phyloP scores from a whole-genome alignment of 192 early-diverging fungal genomes.

The Backusella mclennaniae region DNA sequence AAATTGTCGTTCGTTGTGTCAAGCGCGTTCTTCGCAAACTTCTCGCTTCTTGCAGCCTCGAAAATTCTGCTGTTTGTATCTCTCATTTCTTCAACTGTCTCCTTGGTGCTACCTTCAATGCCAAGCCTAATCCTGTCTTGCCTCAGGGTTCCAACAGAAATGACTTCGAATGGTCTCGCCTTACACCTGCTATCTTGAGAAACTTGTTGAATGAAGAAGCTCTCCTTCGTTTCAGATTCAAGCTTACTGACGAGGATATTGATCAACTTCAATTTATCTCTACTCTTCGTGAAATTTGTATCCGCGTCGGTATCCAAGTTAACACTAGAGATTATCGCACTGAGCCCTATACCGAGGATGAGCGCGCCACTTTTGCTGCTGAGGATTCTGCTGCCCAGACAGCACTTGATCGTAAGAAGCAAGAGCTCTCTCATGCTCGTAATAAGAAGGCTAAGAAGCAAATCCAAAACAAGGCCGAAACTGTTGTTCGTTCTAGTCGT shows the following conservation, averaged over 20 bases:
- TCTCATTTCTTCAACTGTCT: slow-evolving; percentile 85
- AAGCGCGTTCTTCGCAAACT: slow-evolving; percentile 83
- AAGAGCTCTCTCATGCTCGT: neutral
- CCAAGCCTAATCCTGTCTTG: slow-evolving; percentile 48
- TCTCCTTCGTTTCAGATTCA: slow-evolving; percentile 72
- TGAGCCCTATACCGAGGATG: slow-evolving; percentile 31
- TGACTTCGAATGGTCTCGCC: slow-evolving; percentile 42
- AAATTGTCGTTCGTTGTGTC: slow-evolving; percentile 84
- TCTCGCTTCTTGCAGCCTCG: slow-evolving; percentile 55
- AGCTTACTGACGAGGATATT: slow-evolving; percentile 56
- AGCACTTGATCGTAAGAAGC: slow-evolving; percentile 5
- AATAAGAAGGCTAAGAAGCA: slow-evolving; percentile 34
- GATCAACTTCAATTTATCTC: slow-evolving; percentile 52
- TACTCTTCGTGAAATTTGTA: slow-evolving; percentile 79
- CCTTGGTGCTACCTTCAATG: slow-evolving; percentile 60
- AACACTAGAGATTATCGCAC: slow-evolving; percentile 76
- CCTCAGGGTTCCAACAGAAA: slow-evolving; percentile 35
- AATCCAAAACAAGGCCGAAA: neutral
- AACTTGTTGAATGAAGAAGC: slow-evolving; percentile 64
- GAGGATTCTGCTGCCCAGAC: slow-evolving; percentile 40
- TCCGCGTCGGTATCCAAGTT: slow-evolving; percentile 87
- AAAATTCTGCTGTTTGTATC: slow-evolving; percentile 60
- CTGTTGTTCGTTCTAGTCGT: slow-evolving; percentile 23
- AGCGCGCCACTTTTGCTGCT: slow-evolving; percentile 29
- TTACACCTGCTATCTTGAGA: slow-evolving; percentile 66